Percentiles rank a stretch among this genome's conserved stretches.
phyloP scores from a whole-genome alignment of 2,329 filamentous ascomycete species.

The Aschersonia sp. region DNA sequence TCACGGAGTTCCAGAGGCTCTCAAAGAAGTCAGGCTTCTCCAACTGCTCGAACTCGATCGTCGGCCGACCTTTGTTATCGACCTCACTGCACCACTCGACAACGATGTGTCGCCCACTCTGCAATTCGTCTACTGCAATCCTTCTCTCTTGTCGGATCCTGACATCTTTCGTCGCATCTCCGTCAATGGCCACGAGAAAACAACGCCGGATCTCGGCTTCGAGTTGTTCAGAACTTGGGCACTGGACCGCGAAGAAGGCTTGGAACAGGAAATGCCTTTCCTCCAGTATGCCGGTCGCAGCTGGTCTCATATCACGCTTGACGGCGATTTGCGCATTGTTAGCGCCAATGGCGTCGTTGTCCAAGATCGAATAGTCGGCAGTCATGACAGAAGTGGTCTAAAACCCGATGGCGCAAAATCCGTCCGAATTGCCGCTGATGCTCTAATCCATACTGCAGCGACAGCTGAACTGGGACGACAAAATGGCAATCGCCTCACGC shows the following conservation, averaged over 20 bases:
- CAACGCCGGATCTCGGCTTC: neutral
- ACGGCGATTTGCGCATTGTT: conserved; percentile 1
- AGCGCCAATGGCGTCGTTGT: conserved; percentile 9
- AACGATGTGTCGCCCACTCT: conserved; percentile 3
- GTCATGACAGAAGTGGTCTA: conserved; percentile 1
- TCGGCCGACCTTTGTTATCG: conserved; percentile 25
- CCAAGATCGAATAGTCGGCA: conserved; percentile 5
- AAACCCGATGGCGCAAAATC: neutral
- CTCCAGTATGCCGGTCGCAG: conserved; percentile 4
- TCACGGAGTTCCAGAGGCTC: neutral
- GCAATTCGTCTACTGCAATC: conserved; percentile 21
- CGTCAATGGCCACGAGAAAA: neutral
- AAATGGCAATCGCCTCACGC: conserved; percentile 13
- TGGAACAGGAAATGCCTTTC: conserved; percentile 1
- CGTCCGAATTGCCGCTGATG: neutral
- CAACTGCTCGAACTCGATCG: conserved; percentile 26
- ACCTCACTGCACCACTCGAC: conserved; percentile 5
- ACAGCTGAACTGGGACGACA: conserved; percentile 6
- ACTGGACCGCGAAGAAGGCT: neutral
- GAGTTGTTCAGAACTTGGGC: conserved; percentile 3
- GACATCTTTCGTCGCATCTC: conserved; percentile 1
- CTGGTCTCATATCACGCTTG: conserved; percentile 3
- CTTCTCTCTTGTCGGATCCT: conserved; percentile 4
- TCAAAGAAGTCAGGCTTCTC: conserved; percentile 17
- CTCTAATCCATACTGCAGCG: neutral